Evolutionary conservation across 352 stramenopile genomes (phyloP).

Genomic region (Pythium phragmiticola): DNA sequence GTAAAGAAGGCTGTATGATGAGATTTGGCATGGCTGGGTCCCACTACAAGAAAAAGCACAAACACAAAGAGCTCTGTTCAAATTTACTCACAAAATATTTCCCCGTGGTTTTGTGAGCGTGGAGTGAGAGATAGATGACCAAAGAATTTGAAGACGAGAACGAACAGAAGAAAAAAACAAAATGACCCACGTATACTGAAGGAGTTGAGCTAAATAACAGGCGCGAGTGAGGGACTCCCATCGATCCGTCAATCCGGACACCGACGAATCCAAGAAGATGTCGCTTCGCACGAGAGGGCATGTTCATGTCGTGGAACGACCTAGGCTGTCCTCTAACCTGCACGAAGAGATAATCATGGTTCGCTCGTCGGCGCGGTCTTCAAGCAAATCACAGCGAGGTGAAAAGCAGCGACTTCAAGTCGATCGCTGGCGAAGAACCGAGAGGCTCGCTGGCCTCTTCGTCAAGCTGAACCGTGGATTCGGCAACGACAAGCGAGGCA

Average conservation of each 20-base stretch:
- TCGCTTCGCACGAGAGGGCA: background rate
- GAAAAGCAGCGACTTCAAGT: conserved; percentile 23
- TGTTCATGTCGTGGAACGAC: background rate
- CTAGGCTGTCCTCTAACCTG: background rate
- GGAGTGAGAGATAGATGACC: no score
- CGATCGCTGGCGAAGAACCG: conserved; percentile 12
- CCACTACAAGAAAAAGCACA: conserved; percentile 2
- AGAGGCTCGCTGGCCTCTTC: conserved; percentile 8
- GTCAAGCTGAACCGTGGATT: background rate
- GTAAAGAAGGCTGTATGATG: background rate
- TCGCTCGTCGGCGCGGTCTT: background rate
- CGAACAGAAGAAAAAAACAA: conserved; percentile 6
- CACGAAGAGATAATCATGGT: conserved; percentile 15
- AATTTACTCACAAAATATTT: no score
- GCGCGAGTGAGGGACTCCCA: conserved; percentile 13
- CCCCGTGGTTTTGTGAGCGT: no score
- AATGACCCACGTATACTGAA: conserved; percentile 20
- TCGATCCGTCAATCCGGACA: conserved; percentile 12
- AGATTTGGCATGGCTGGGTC: background rate
- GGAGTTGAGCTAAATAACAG: conserved; percentile 21
- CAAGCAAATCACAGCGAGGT: conserved; percentile 12
- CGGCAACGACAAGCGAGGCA: conserved; percentile 2
- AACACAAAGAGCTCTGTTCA: conserved; percentile 5
- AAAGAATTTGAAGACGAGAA: background rate
- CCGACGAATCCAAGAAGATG: conserved; percentile 5